Conservation (phyloP, 805 yeast species). For the Candida ipomoeae region DNA sequence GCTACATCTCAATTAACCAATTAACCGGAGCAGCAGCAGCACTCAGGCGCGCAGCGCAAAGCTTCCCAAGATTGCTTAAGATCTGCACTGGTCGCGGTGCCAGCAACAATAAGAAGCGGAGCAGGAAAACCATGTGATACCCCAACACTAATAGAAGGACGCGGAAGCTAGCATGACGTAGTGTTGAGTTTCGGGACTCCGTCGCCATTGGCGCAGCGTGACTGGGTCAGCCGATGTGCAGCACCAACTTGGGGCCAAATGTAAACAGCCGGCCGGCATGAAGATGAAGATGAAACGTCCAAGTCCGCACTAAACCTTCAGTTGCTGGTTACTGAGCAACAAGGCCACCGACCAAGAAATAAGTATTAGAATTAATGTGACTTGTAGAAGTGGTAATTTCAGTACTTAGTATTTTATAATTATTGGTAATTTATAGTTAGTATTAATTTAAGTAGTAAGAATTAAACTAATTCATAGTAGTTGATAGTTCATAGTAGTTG, state of each 20-base stretch:
- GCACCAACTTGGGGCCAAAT: background rate
- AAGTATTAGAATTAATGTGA: no score
- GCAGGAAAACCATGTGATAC: no score
- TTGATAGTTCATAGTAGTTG: no score
- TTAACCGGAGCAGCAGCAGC: background rate
- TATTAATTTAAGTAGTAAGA: no score
- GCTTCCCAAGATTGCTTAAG: background rate
- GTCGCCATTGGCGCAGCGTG: background rate
- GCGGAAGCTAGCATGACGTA: background rate
- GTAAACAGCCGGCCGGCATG: background rate
- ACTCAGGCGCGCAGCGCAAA: background rate
- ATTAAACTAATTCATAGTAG: no score
- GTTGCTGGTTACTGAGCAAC: no score
- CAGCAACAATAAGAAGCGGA: background rate
- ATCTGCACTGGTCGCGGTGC: background rate
- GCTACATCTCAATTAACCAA: slow-evolving; percentile 16
- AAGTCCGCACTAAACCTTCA: no score
- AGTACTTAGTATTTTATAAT: no score
- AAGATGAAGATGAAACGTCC: background rate
- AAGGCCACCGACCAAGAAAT: no score
- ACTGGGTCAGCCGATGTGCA: background rate
- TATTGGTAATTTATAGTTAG: no score
- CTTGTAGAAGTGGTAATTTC: no score
- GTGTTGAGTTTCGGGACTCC: background rate
- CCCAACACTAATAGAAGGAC: background rate